Evolutionary conservation across 345 rosid species (phyloP).

Genomic region (Excoecaria agallocha): DNA sequence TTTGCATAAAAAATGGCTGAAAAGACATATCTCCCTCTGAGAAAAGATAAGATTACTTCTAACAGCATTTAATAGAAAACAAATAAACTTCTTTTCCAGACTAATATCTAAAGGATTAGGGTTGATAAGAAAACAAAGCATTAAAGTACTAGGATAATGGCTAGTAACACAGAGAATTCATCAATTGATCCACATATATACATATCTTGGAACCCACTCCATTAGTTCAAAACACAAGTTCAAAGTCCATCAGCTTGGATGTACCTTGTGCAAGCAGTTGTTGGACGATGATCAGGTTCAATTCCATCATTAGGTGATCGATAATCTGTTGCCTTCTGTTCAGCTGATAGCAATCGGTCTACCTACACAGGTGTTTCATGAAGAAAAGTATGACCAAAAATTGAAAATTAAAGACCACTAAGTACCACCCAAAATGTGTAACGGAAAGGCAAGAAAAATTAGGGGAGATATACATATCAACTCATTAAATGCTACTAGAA

Average conservation of each 20-base stretch:
- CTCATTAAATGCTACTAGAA: too few species aligned
- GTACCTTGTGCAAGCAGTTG: constrained; percentile 94
- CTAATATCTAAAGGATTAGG: not conserved
- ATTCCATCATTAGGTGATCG: constrained; percentile 92
- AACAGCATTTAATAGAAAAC: not conserved
- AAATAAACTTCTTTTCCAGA: not conserved
- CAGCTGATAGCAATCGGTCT: constrained; percentile 87
- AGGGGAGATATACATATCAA: not conserved
- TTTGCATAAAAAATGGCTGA: constrained; percentile 7
- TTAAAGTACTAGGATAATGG: not conserved
- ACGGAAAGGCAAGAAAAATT: not conserved
- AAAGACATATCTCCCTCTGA: not conserved
- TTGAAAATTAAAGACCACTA: not conserved
- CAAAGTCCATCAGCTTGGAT: not conserved
- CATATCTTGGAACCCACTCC: not conserved
- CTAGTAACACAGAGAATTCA: not conserved
- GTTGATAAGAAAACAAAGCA: not conserved
- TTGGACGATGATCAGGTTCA: constrained; percentile 92
- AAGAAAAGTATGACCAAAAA: constrained; percentile 4
- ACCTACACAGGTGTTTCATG: constrained; percentile 45
- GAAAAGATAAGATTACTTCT: not conserved
- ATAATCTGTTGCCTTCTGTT: constrained; percentile 92
- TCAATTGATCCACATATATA: not conserved
- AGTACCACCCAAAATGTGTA: not conserved
- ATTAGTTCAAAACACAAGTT: constrained; percentile 7